A percentile compares a stretch with the other conserved stretches of the same genome.
Conservation (phyloP, 257 asterid species). For the Penstemon davidsonii region DNA sequence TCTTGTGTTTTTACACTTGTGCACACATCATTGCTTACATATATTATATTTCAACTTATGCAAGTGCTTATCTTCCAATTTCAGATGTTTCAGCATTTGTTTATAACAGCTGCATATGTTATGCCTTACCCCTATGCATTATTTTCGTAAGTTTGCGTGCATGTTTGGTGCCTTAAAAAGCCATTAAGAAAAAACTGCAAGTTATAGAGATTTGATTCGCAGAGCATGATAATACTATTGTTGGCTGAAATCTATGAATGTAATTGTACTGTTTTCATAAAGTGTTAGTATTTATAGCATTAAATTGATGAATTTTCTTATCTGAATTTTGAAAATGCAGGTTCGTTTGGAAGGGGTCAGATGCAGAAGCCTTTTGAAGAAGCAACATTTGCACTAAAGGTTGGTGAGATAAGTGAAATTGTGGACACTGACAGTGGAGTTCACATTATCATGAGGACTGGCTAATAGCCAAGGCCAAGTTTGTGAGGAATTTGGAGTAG, state of each 20-base stretch:
- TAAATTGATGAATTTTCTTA: background rate
- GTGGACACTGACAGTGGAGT: constrained; percentile 90
- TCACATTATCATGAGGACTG: constrained; percentile 84
- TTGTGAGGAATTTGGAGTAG: no score
- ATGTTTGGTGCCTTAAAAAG: no score
- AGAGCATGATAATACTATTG: background rate
- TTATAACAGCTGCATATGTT: no score
- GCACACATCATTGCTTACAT: no score
- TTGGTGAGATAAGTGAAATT: constrained; percentile 79
- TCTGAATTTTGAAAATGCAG: constrained; percentile 39
- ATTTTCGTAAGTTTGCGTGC: no score
- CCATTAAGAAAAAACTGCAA: background rate
- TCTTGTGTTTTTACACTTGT: no score
- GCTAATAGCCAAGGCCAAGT: constrained; percentile 19
- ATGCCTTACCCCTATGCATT: no score
- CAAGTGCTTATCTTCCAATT: no score
- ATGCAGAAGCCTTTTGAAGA: constrained; percentile 97
- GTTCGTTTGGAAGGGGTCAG: constrained; percentile 77
- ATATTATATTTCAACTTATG: no score
- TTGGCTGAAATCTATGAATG: background rate
- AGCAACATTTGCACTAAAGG: constrained; percentile 60
- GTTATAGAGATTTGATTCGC: background rate
- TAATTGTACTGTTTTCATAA: no score
- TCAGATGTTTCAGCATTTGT: no score
- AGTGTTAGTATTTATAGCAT: background rate